Conservation (phyloP, 75 land plant species). For the Isoetes taiwanensis region DNA sequence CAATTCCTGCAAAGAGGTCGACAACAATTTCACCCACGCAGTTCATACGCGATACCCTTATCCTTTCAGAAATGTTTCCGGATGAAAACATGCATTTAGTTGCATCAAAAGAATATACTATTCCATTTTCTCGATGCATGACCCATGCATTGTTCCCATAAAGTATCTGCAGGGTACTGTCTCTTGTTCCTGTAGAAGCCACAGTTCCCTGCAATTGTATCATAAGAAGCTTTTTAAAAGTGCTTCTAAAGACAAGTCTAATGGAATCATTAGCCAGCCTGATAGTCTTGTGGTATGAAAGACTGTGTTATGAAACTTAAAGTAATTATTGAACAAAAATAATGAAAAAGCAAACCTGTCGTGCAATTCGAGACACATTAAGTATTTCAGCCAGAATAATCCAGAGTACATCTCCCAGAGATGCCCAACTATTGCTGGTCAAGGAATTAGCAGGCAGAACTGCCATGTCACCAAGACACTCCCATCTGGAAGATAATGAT, state of each 20-base stretch:
- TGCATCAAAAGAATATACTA: conserved; percentile 78
- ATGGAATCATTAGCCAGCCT: background rate
- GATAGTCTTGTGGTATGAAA: background rate
- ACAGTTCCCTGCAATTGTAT: conserved; percentile 47
- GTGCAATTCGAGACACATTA: conserved; percentile 55
- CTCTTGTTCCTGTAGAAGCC: conserved; percentile 62
- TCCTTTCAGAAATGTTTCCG: conserved; percentile 83
- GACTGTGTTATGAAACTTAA: background rate
- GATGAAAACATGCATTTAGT: conserved; percentile 98
- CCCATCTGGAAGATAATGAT: conserved; percentile 94
- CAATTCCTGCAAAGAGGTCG: conserved; percentile 91
- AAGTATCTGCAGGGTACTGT: conserved; percentile 62
- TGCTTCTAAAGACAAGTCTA: too few relatives aligned
- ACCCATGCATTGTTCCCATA: conserved; percentile 81
- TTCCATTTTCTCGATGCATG: conserved; percentile 80
- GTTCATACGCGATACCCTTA: conserved; percentile 49
- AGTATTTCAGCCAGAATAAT: conserved; percentile 44
- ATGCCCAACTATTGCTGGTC: conserved; percentile 45
- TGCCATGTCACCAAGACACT: conserved; percentile 72
- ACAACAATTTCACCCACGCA: conserved; percentile 61
- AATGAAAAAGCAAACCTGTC: conserved; percentile 44
- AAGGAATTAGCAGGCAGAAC: conserved; percentile 64
- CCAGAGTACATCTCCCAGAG: conserved; percentile 51
- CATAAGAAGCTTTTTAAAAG: too few relatives aligned
- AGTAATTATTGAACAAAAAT: background rate